These are phyloP conservation scores for Phytophthora brassicae DNA, from an alignment of 352 stramenopile species.

Conservation along the genomic window DNA sequence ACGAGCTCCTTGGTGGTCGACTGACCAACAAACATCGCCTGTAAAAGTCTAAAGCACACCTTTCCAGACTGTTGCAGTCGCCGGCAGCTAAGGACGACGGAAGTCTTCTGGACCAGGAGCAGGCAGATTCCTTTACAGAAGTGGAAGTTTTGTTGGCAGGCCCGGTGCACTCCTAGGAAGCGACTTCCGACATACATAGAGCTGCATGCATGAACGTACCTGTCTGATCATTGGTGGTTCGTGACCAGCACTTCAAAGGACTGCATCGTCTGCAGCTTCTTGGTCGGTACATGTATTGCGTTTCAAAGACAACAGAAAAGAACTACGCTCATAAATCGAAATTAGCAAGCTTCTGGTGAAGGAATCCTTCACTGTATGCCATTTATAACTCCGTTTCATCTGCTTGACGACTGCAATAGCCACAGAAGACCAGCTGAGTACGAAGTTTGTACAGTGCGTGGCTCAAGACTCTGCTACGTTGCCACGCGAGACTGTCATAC, in stretches of 20 bases:
- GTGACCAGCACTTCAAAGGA: no score
- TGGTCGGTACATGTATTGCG: no score
- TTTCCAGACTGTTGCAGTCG: conserved; percentile 5
- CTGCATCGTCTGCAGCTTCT: no score
- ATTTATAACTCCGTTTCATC: not conserved
- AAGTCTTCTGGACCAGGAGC: not conserved
- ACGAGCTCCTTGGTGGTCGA: not conserved
- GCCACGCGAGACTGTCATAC: not conserved
- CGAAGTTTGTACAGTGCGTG: not conserved
- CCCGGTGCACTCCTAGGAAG: not conserved
- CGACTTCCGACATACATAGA: no score
- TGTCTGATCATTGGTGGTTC: not conserved
- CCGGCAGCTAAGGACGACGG: not conserved
- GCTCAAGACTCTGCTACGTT: not conserved
- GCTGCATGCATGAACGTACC: no score
- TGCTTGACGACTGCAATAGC: not conserved
- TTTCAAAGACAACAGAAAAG: no score
- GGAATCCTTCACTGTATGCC: conserved; percentile 10
- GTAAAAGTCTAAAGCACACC: no score
- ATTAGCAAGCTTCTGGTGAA: no score
- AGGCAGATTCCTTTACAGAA: no score
- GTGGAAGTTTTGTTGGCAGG: no score
- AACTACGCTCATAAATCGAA: no score
- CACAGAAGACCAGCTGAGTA: not conserved
- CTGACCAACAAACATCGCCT: not conserved